Conservation (phyloP, 1,284 basidiomycete genomes). For the Trichosporon sp. region DNA sequence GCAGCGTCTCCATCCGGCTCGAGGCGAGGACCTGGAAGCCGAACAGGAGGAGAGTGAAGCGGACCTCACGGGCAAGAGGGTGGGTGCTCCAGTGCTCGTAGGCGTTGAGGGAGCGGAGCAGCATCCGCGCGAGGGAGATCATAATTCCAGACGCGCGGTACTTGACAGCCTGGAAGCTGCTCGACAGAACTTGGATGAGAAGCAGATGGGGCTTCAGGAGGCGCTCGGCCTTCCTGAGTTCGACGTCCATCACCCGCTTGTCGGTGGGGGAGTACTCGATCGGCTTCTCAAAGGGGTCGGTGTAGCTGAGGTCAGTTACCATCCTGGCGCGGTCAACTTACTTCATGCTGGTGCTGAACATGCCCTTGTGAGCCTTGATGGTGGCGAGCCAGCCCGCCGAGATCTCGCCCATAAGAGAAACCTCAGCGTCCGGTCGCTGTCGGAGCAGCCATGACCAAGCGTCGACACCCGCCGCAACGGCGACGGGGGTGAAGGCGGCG, state of each 20-base stretch:
- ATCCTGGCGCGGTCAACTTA: slow-evolving; percentile 49
- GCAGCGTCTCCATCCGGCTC: slow-evolving; percentile 75
- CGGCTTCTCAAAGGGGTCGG: slow-evolving; percentile 80
- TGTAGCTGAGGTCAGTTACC: slow-evolving; percentile 56
- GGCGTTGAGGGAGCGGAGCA: slow-evolving; percentile 69
- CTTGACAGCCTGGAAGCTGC: slow-evolving; percentile 86
- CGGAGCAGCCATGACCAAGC: slow-evolving; percentile 97
- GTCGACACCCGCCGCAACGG: slow-evolving; percentile 81
- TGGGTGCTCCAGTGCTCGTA: slow-evolving; percentile 77
- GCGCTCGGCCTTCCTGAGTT: slow-evolving; percentile 64
- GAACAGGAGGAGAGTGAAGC: slow-evolving; percentile 85
- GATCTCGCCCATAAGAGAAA: slow-evolving; percentile 78
- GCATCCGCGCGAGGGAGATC: slow-evolving; percentile 74
- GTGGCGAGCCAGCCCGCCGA: slow-evolving; percentile 81
- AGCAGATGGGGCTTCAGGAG: slow-evolving; percentile 77
- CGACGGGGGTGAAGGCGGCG: slow-evolving; percentile 78
- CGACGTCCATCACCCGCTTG: slow-evolving; percentile 74
- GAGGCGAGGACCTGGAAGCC: slow-evolving; percentile 89
- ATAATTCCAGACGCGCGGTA: slow-evolving; percentile 82
- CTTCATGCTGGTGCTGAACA: slow-evolving; percentile 78
- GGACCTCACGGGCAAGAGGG: slow-evolving; percentile 79
- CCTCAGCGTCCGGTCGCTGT: slow-evolving; percentile 70
- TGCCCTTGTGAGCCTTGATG: slow-evolving; percentile 68
- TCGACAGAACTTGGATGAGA: slow-evolving; percentile 84
- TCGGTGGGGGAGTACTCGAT: slow-evolving; percentile 89